These are phyloP conservation scores for Metschnikowia colocasiae DNA, from an alignment of 805 yeast species.

Conservation along the genomic window DNA sequence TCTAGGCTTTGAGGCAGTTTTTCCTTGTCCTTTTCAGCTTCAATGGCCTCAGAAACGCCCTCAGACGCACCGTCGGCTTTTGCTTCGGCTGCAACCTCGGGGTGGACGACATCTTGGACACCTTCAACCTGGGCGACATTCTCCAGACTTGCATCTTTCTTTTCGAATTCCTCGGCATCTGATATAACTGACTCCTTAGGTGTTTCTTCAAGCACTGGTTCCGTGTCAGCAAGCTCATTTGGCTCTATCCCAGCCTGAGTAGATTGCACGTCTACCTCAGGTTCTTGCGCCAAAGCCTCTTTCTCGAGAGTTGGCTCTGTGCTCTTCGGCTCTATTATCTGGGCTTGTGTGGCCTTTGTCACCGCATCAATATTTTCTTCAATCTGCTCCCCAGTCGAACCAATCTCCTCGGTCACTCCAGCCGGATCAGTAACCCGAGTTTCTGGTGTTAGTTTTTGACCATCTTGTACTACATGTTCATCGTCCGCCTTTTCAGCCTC, in stretches of 20 bases:
- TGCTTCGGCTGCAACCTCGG: neutral
- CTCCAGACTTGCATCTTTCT: slow-evolving; percentile 2
- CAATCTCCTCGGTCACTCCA: neutral
- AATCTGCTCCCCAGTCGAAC: neutral
- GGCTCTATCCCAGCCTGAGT: slow-evolving; percentile 1
- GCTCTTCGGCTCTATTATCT: neutral
- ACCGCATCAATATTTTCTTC: neutral
- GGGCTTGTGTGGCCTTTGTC: neutral
- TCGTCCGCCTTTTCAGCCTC: neutral
- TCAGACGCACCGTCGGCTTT: neutral
- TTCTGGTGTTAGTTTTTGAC: neutral
- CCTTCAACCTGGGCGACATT: neutral
- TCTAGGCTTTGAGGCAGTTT: slow-evolving; percentile 13
- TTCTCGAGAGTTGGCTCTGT: slow-evolving; percentile 7
- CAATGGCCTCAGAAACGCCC: slow-evolving; percentile 1
- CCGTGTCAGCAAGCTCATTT: slow-evolving; percentile 1
- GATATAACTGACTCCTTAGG: neutral
- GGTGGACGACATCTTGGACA: neutral
- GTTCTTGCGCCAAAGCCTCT: neutral
- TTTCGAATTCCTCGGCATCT: neutral
- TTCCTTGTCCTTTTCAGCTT: slow-evolving; percentile 11
- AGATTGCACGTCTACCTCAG: neutral
- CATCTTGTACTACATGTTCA: neutral
- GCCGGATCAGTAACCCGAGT: neutral
- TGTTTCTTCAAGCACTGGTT: slow-evolving; percentile 10